A percentile compares a stretch with the other conserved stretches of the same genome.
Conservation (phyloP, 495 filamentous ascomycete species). For the Usnea hakonensis region DNA sequence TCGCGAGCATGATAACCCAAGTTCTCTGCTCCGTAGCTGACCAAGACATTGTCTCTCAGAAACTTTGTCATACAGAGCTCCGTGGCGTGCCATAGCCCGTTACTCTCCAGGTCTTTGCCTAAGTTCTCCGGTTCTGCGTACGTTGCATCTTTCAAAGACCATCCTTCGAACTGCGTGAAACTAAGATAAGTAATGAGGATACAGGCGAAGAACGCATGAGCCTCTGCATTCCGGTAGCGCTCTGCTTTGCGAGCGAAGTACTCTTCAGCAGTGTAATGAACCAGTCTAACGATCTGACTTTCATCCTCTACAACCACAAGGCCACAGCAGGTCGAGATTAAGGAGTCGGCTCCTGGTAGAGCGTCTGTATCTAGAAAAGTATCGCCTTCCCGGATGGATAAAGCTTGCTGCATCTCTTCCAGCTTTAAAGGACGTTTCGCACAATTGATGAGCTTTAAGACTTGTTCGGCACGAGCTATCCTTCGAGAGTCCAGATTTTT, state of each 20-base stretch:
- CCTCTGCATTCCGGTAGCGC: neutral
- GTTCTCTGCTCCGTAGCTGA: neutral
- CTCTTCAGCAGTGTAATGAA: constrained; percentile 46
- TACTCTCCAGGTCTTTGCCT: too few species aligned
- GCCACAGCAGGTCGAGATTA: constrained; percentile 37
- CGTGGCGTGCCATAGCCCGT: too few species aligned
- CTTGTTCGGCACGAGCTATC: neutral
- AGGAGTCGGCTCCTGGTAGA: constrained; percentile 29
- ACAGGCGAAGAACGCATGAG: neutral
- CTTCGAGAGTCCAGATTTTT: neutral
- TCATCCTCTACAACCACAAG: constrained; percentile 39
- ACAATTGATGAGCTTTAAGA: neutral
- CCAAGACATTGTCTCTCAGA: neutral
- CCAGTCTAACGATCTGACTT: constrained; percentile 38
- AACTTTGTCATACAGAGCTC: neutral
- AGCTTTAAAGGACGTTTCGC: neutral
- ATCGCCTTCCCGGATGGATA: neutral
- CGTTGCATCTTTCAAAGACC: neutral
- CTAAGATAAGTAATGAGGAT: neutral
- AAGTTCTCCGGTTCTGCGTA: too few species aligned
- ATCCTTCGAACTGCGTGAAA: neutral
- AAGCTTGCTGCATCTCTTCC: neutral
- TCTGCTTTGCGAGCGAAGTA: constrained; percentile 34
- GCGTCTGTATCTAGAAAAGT: constrained; percentile 14
- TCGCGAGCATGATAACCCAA: neutral